A percentile compares a stretch with the other conserved stretches of the same genome.
These are phyloP conservation scores for Discostella stelligera DNA, from an alignment of 352 stramenopile species.

Conservation along the genomic window DNA sequence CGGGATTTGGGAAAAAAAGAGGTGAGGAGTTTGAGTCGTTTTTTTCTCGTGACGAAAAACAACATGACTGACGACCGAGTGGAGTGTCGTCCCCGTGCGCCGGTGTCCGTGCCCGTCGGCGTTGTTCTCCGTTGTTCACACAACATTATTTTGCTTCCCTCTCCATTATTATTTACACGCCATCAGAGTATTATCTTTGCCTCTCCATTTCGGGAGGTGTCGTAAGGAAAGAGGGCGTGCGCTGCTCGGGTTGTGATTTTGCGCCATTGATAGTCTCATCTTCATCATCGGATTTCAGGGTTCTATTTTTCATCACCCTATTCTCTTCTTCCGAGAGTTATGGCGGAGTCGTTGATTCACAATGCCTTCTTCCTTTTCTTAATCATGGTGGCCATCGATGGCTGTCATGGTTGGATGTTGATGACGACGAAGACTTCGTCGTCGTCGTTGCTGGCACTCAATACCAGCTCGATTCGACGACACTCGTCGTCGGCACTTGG, in stretches of 20 bases:
- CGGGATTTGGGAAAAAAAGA: not conserved
- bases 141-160: too few relatives aligned
- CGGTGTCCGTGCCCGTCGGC: too few relatives aligned
- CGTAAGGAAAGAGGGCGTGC: too few relatives aligned
- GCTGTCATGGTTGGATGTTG: slow-evolving; percentile 6
- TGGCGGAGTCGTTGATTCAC: not conserved
- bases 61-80: too few relatives aligned
- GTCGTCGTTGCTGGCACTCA: not conserved
- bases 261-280: too few relatives aligned
- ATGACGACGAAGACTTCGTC: not conserved
- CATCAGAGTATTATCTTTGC: too few relatives aligned
- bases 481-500: not conserved
- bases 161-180: too few relatives aligned
- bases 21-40: not conserved
- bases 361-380: not conserved
- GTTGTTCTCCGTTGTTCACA: too few relatives aligned
- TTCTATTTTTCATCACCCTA: not conserved
- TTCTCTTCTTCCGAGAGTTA: not conserved
- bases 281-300: not conserved
- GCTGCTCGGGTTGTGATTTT: too few relatives aligned
- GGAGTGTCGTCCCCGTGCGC: too few relatives aligned
- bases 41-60: not conserved
- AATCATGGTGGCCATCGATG: not conserved
- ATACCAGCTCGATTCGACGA: not conserved
- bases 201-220: too few relatives aligned